A percentile compares a stretch with the other conserved stretches of the same genome.
These are phyloP conservation scores for Lactuca sativa DNA, from an alignment of 129 eudicot genomes.

Conservation along the genomic window DNA sequence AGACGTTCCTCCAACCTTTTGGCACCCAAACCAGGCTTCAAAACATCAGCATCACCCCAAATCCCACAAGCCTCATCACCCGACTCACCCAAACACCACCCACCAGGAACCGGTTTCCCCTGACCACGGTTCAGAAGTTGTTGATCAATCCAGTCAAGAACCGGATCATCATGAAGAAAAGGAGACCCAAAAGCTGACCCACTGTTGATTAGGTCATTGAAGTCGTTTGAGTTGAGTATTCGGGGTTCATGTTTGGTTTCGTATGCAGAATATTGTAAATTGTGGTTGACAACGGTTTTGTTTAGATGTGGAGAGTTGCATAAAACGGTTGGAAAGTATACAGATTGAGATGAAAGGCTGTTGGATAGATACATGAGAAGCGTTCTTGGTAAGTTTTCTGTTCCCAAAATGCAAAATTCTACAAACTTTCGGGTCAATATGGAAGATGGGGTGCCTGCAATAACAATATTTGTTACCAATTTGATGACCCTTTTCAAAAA, in stretches of 20 bases:
- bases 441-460: conserved; percentile 69
- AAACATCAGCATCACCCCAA: conserved; percentile 95
- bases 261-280: conserved; percentile 49
- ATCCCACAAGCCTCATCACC: conserved; percentile 43
- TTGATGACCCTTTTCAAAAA: neutral
- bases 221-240: conserved; percentile 49
- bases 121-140: conserved; percentile 53
- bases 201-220: conserved; percentile 45
- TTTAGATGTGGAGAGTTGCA: conserved; percentile 73
- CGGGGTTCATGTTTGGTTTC: conserved; percentile 43
- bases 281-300: conserved; percentile 68
- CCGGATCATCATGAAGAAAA: conserved; percentile 52
- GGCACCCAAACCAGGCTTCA: conserved; percentile 85
- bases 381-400: conserved; percentile 82
- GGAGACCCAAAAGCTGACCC: conserved; percentile 92
- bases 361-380: conserved; percentile 89
- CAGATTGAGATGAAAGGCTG: conserved; percentile 62
- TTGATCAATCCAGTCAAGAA: conserved; percentile 77
- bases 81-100: conserved; percentile 89
- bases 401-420: conserved; percentile 77
- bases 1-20: conserved; percentile 58
- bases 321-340: conserved; percentile 78
- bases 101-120: conserved; percentile 80
- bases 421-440: conserved; percentile 78
- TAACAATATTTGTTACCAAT: conserved; percentile 7